These are phyloP conservation scores for Crepidotus variabilis DNA, from an alignment of 768 basidiomycete species.

Conservation along the genomic window DNA sequence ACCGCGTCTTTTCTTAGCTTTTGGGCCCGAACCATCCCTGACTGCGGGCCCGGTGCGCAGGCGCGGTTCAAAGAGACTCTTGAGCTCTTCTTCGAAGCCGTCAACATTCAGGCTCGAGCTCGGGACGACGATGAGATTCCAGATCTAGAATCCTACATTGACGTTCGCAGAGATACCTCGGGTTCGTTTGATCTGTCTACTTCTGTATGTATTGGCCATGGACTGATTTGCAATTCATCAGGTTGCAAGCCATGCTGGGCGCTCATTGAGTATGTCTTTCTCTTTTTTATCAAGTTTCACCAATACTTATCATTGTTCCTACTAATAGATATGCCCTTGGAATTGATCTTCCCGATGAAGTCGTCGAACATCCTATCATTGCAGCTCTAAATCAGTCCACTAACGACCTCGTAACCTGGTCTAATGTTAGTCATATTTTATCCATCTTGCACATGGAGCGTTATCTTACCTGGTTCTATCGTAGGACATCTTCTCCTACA, in stretches of 20 bases:
- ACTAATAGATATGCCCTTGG: constrained; percentile 52
- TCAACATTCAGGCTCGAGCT: constrained; percentile 58
- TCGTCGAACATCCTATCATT: constrained; percentile 63
- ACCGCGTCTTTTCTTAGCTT: constrained; percentile 38
- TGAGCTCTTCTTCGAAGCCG: constrained; percentile 64
- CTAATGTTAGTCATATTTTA: constrained; percentile 51
- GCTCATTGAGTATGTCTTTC: constrained; percentile 55
- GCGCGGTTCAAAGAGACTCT: constrained; percentile 70
- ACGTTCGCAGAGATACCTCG: constrained; percentile 69
- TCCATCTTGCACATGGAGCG: neutral
- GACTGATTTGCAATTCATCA: constrained; percentile 14
- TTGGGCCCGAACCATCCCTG: constrained; percentile 60
- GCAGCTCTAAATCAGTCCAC: constrained; percentile 59
- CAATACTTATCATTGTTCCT: constrained; percentile 4
- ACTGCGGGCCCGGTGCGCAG: constrained; percentile 54
- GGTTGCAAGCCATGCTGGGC: constrained; percentile 75
- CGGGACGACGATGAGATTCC: constrained; percentile 52
- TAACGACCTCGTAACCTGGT: constrained; percentile 82
- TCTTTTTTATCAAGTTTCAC: neutral
- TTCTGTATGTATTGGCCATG: neutral
- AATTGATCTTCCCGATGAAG: constrained; percentile 68
- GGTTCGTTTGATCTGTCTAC: constrained; percentile 30
- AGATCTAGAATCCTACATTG: constrained; percentile 72
- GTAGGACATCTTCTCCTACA: constrained; percentile 75
- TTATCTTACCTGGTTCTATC: constrained; percentile 2